Conservation (phyloP, 1,139 yeast genomes). For the Pichia sp. region DNA sequence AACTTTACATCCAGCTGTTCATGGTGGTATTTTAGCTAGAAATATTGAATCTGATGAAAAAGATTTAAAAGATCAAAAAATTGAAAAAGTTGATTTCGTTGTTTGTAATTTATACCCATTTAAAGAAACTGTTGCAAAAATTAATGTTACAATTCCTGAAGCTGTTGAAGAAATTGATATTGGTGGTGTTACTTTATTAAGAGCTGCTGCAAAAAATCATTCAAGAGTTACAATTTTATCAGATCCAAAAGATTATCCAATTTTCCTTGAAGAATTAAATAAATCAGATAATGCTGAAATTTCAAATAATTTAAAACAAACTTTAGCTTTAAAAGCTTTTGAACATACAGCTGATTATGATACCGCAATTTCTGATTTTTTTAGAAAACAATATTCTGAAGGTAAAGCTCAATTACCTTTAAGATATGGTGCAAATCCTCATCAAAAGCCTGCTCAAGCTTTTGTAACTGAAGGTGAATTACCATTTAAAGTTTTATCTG, state of each 20-base stretch:
- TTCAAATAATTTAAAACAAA: slow-evolving; percentile 67
- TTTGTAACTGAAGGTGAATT: slow-evolving; percentile 75
- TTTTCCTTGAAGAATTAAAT: slow-evolving; percentile 69
- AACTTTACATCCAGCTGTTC: slow-evolving; percentile 97
- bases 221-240: slow-evolving; percentile 90
- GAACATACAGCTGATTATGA: slow-evolving; percentile 99
- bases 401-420: slow-evolving; percentile 83
- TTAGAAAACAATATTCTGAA: slow-evolving; percentile 95
- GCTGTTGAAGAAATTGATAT: slow-evolving; percentile 98
- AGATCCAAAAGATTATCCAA: slow-evolving; percentile 89
- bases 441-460: slow-evolving; percentile 98
- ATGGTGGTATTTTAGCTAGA: slow-evolving; percentile 96
- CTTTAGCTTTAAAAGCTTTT: slow-evolving; percentile 89
- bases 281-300: slow-evolving; percentile 47
- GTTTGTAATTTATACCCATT: slow-evolving; percentile 97
- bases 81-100: slow-evolving; percentile 92
- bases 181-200: slow-evolving; percentile 93
- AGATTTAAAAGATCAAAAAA: slow-evolving; percentile 81
- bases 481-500: slow-evolving; percentile 89
- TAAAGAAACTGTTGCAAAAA: slow-evolving; percentile 94
- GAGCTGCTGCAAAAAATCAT: slow-evolving; percentile 99
- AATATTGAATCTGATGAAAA: slow-evolving; percentile 83
- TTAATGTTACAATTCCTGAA: slow-evolving; percentile 91
- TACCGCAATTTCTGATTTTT: slow-evolving; percentile 90
- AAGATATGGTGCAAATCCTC: slow-evolving; percentile 98